Evolutionary conservation across 768 basidiomycete species (phyloP).

Genomic region (Brasilioporus rufonigricans): DNA sequence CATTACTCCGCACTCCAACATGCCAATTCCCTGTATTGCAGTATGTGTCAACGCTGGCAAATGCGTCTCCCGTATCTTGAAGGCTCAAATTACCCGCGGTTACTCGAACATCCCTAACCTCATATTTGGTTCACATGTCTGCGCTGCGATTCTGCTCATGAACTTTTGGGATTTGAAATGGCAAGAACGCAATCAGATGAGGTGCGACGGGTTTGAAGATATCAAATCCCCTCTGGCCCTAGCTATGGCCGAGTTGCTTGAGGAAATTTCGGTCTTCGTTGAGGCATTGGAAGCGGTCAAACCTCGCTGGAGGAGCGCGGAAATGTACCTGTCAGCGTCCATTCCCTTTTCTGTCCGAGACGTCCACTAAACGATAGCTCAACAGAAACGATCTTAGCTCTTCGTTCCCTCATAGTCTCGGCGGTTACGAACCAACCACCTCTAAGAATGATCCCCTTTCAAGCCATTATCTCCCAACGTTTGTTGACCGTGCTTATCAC

Average conservation of each 20-base stretch:
- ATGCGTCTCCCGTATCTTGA: conserved; percentile 58
- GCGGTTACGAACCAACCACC: conserved; percentile 19
- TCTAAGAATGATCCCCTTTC: conserved; percentile 10
- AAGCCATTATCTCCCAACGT: conserved; percentile 1
- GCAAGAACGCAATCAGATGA: conserved; percentile 38
- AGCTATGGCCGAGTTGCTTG: conserved; percentile 32
- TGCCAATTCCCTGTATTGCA: conserved; percentile 50
- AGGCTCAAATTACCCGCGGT: conserved; percentile 46
- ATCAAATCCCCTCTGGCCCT: conserved; percentile 29
- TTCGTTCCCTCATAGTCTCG: conserved; percentile 28
- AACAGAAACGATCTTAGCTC: conserved; percentile 26
- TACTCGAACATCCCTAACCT: conserved; percentile 43
- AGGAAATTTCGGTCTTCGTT: conserved; percentile 28
- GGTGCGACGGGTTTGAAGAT: conserved; percentile 22
- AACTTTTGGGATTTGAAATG: conserved; percentile 57
- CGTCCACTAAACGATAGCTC: conserved; percentile 33
- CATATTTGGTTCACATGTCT: conserved; percentile 47
- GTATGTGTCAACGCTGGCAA: conserved; percentile 62
- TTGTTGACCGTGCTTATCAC: conserved; percentile 10
- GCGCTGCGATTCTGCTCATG: conserved; percentile 52
- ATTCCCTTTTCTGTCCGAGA: conserved; percentile 13
- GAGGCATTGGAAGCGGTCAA: conserved; percentile 26
- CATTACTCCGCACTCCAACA: conserved; percentile 27
- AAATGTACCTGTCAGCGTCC: conserved; percentile 36
- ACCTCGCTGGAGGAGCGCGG: conserved; percentile 33